Percentiles rank a stretch among this genome's conserved stretches.
These are phyloP conservation scores for Russula abietina DNA, from an alignment of 768 basidiomycete genomes.

Conservation along the genomic window DNA sequence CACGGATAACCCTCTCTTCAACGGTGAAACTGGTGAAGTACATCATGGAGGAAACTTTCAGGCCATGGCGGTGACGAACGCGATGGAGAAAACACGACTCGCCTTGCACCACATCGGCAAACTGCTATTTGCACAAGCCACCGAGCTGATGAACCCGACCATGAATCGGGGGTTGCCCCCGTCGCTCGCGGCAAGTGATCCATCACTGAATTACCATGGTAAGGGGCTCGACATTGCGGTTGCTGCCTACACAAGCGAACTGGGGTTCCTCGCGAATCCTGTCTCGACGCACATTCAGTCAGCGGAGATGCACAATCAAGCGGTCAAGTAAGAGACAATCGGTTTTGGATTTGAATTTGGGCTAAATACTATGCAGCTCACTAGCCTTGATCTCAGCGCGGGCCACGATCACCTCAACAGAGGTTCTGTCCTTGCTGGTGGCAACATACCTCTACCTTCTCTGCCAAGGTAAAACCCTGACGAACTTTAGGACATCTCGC, in stretches of 20 bases:
- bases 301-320: constrained; percentile 90
- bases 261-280: constrained; percentile 86
- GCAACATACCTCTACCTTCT: constrained; percentile 72
- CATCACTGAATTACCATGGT: constrained; percentile 71
- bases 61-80: constrained; percentile 77
- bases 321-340: constrained; percentile 60
- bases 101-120: constrained; percentile 47
- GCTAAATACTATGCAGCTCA: constrained; percentile 44
- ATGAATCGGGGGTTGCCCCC: constrained; percentile 85
- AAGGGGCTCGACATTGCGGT: constrained; percentile 84
- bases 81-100: constrained; percentile 86
- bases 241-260: constrained; percentile 76
- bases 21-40: constrained; percentile 55
- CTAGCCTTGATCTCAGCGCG: constrained; percentile 80
- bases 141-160: constrained; percentile 72
- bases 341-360: neutral
- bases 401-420: constrained; percentile 69
- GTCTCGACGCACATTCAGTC: constrained; percentile 81
- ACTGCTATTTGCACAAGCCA: constrained; percentile 45
- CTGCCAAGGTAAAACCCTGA: constrained; percentile 44
- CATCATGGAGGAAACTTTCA: constrained; percentile 93
- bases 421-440: constrained; percentile 67
- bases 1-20: constrained; percentile 83
- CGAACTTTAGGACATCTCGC: neutral
- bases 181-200: constrained; percentile 70